Conservation (phyloP, 306 rosid species). For the Trifolium dubium region DNA sequence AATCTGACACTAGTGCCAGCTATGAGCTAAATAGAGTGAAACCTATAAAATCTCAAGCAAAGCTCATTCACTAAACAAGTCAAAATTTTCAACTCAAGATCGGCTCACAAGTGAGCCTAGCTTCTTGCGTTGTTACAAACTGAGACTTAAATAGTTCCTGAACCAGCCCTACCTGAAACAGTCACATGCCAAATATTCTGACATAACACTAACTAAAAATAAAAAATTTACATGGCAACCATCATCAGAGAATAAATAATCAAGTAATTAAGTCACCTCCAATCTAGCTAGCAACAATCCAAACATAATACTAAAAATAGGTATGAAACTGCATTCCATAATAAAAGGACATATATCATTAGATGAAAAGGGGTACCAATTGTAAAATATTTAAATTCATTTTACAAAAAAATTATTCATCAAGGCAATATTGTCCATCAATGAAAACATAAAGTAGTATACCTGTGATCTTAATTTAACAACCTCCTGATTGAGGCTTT, state of each 20-base stretch:
- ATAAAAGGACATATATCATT: neutral
- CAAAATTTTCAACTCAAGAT: constrained; percentile 3
- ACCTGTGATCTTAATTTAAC: constrained; percentile 92
- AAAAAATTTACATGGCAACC: constrained; percentile 10
- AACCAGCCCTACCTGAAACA: constrained; percentile 20
- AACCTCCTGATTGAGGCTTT: constrained; percentile 89
- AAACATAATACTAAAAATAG: neutral
- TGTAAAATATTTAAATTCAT: constrained; percentile 9
- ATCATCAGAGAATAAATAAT: too few relatives aligned
- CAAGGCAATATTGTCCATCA: constrained; percentile 14
- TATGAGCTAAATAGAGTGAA: neutral
- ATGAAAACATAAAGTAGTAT: constrained; percentile 25
- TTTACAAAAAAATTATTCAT: constrained; percentile 12
- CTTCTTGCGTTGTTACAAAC: constrained; percentile 12
- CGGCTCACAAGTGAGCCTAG: neutral
- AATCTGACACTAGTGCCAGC: constrained; percentile 2
- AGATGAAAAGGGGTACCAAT: neutral
- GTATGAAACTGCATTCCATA: neutral
- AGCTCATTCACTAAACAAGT: constrained; percentile 1
- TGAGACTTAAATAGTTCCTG: neutral
- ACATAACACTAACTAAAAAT: neutral
- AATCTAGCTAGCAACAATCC: constrained; percentile 12
- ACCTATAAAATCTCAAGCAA: neutral
- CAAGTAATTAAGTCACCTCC: neutral
- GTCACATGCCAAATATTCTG: constrained; percentile 1